Base-by-base conservation (phyloP, 2,329 filamentous ascomycete species). In the Fusarium denticulatum region DNA sequence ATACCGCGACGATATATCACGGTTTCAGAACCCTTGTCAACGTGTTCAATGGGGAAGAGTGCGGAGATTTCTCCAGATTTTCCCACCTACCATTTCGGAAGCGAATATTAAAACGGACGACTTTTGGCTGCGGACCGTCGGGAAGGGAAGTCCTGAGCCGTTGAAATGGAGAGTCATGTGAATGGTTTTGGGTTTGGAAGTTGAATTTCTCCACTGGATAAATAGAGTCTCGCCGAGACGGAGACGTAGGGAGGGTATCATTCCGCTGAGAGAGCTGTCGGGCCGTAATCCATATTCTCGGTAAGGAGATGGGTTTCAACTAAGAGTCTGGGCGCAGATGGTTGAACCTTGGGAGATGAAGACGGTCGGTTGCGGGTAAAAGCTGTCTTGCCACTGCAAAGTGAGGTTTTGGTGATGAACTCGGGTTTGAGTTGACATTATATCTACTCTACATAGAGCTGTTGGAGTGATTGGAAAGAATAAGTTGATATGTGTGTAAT, bases 11-110 rank as follows among this genome's bases (percentile, higher is more conserved):
- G 40, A 47, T 58, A 56, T 34, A 34, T 37, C 47, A 32, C n/a
- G 12, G 66, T 68, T 68, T 68, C 64, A 68, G 32, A 20, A 63
- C 37, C 66, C 64, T 30, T 68, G 65, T 34, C 43, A 15, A 20
- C 7, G 22, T 34, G 12, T 24, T 43, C 6, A 18, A 43, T 43
- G 42, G n/a, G 36, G 36, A 20, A 37, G 16, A 20, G 16, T 52
- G 45, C 39, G 20, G 34, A 9, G 28, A 34, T 66, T 36, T 60
- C 49, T 67, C 64, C 64, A 66, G 46, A 50, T 49, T 68, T 68
- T 68, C 37, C 65, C 65, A 68, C 65, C 65, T 68, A 68, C 65
- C 65, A 68, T 49, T 20, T 20, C 20, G n/a, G 22, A 24, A 45
- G 36, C 12, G 7, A 30, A n/a, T 28, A 36, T 28, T 47, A 13